phyloP scores from a whole-genome alignment of 2,329 filamentous ascomycete genomes.

The Trichoderma citrinoviride region DNA sequence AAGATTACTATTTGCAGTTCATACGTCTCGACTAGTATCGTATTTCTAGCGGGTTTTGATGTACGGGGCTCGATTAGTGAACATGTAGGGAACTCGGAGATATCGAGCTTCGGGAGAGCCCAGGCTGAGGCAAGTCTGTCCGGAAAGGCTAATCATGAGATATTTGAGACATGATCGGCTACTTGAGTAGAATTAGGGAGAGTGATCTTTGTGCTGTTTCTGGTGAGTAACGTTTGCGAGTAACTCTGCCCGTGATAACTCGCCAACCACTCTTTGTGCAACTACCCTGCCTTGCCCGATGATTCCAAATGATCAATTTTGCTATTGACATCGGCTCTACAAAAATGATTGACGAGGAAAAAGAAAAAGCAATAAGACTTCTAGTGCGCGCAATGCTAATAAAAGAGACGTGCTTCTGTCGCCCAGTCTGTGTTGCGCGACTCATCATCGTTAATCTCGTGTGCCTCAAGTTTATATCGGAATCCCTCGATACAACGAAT shows the following conservation, averaged over 20 bases:
- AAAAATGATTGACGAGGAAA: no score
- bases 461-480: no score
- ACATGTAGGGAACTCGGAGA: not conserved
- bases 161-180: not conserved
- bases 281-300: no score
- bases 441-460: no score
- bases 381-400: no score
- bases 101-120: not conserved
- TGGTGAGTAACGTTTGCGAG: not conserved
- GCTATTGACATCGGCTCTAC: no score
- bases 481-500: no score
- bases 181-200: not conserved
- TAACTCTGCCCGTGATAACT: not conserved
- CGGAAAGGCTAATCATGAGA: not conserved
- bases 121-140: not conserved
- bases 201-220: not conserved
- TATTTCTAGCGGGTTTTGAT: not conserved
- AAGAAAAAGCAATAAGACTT: no score
- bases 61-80: not conserved
- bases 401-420: no score
- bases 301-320: no score
- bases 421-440: rapidly evolving
- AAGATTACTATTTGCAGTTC: not conserved
- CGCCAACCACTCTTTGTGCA: no score
- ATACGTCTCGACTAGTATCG: not conserved